Percentiles rank a stretch among this genome's conserved stretches.
phyloP scores from a whole-genome alignment of 768 basidiomycete genomes.

The Candolleomyces eurysporus region DNA sequence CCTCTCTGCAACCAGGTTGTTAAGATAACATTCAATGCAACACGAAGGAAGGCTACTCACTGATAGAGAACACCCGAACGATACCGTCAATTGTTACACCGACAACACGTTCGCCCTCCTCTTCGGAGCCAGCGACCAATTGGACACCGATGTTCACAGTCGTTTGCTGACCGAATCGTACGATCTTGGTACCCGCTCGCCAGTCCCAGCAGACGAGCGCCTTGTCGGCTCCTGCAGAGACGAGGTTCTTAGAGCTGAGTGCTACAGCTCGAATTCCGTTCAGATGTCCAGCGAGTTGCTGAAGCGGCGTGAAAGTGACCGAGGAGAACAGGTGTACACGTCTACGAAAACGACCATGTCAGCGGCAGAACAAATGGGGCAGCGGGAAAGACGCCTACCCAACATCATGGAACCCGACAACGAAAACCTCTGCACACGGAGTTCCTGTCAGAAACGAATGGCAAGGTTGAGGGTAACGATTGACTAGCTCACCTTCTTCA shows the following conservation, averaged over 20 bases:
- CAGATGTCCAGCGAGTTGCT: slow-evolving; percentile 81
- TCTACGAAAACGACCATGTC: slow-evolving; percentile 31
- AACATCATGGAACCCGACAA: slow-evolving; percentile 90
- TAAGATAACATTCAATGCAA: background rate
- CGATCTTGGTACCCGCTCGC: slow-evolving; percentile 85
- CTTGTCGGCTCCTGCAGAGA: slow-evolving; percentile 77
- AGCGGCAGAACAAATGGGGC: background rate
- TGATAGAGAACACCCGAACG: slow-evolving; percentile 87
- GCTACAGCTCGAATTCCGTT: slow-evolving; percentile 91
- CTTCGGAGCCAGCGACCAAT: slow-evolving; percentile 49
- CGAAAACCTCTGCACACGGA: slow-evolving; percentile 69
- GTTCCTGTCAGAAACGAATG: background rate
- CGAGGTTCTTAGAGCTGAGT: slow-evolving; percentile 78
- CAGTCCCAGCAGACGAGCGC: slow-evolving; percentile 89
- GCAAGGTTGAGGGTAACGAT: background rate
- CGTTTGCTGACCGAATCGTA: slow-evolving; percentile 90
- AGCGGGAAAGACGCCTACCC: slow-evolving; percentile 49
- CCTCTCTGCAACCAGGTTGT: slow-evolving; percentile 33
- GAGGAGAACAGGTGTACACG: slow-evolving; percentile 89
- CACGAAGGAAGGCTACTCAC: slow-evolving; percentile 41
- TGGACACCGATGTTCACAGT: slow-evolving; percentile 91
- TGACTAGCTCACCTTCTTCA: slow-evolving; percentile 58
- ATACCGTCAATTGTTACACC: slow-evolving; percentile 91
- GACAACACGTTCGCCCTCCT: slow-evolving; percentile 81
- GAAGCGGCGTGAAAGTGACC: slow-evolving; percentile 77